phyloP scores from a whole-genome alignment of 169 alveolate genomes.

The Plasmodium sp. region DNA sequence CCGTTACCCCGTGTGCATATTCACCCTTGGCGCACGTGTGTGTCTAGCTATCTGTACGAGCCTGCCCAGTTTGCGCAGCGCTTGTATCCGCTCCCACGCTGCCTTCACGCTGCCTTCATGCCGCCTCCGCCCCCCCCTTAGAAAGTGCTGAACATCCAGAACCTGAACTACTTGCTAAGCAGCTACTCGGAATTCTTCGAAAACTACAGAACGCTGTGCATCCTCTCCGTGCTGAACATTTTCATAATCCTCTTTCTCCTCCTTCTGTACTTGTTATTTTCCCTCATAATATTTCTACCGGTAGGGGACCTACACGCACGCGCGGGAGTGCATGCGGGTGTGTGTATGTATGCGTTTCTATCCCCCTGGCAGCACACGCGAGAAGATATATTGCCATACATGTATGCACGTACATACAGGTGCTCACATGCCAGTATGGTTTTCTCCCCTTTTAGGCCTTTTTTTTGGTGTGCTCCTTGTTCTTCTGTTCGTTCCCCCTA shows the following conservation, averaged over 20 bases:
- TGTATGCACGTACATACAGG: neutral
- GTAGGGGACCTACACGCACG: neutral
- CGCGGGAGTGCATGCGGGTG: neutral
- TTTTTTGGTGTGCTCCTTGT: slow-evolving; percentile 13
- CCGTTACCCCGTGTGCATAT: neutral
- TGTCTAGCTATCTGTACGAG: neutral
- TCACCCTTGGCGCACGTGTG: neutral
- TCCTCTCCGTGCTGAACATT: slow-evolving; percentile 12
- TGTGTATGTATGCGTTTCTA: neutral
- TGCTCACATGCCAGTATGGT: neutral
- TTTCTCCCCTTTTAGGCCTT: slow-evolving; percentile 17
- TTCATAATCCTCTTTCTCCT: slow-evolving; percentile 18
- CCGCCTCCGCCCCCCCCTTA: neutral
- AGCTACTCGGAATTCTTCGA: slow-evolving; percentile 28
- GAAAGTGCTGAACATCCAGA: slow-evolving; percentile 27
- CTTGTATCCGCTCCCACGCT: neutral
- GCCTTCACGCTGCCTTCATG: neutral
- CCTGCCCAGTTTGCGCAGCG: neutral
- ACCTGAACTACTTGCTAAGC: neutral
- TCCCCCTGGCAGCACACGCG: neutral
- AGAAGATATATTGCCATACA: neutral
- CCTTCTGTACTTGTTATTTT: slow-evolving; percentile 9
- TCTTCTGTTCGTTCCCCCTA: slow-evolving; percentile 12
- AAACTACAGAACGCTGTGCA: slow-evolving; percentile 10
- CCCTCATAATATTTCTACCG: slow-evolving; percentile 20